Base-by-base conservation (phyloP, 768 basidiomycete species). In the Lactarius psammicola region DNA sequence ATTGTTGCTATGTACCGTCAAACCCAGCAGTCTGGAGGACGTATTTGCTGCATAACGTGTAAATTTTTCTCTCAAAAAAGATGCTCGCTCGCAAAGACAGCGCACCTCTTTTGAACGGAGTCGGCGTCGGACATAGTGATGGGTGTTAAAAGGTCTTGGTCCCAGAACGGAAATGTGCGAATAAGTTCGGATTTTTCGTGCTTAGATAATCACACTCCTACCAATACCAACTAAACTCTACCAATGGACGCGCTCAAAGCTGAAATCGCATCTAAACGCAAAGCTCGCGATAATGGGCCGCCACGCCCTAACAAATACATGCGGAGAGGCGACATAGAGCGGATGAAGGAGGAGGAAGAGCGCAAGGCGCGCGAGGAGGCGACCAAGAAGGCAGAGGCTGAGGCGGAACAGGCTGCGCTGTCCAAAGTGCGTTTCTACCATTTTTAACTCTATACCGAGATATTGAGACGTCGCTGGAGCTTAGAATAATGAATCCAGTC, bases 181-280 rank as follows among this genome's bases (percentile, higher is more conserved):
- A 65, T 30, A 33, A 49, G 38, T 40, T 51, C 56, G 60, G 51
- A 53, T 55, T 57, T n/a, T 59, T 60, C 3, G 30, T 55, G 65
- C 46, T 66, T 66, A 66, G 54, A 17, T 68, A 64, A 65, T 61
- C 44, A 26, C 28, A 42, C 59, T 46, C 42, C 20, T 40, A 13
- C 31, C 33, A 28, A 23, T 61, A n/a, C n/a, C n/a, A n/a, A n/a
- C n/a, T n/a, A n/a, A n/a, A n/a, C n/a, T n/a, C n/a, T n/a, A n/a
- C n/a, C n/a, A n/a, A 98, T 99, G 95, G 90, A 98, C 76, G 87
- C 87, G 11, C 89, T 99, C 73, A 90, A 92, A 69, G 88, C 91
- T 60, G 93, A 95, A 75, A 89, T 99, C 67, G 88, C 87, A 18
- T 77, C 84, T 62, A 98, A 99, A 77, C 89, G 95, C 70, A 95